Evolutionary conservation across 331 rosid species (phyloP), one percentile per base, ranked within the genome.

Genomic region (Dryas integrifolia): DNA sequence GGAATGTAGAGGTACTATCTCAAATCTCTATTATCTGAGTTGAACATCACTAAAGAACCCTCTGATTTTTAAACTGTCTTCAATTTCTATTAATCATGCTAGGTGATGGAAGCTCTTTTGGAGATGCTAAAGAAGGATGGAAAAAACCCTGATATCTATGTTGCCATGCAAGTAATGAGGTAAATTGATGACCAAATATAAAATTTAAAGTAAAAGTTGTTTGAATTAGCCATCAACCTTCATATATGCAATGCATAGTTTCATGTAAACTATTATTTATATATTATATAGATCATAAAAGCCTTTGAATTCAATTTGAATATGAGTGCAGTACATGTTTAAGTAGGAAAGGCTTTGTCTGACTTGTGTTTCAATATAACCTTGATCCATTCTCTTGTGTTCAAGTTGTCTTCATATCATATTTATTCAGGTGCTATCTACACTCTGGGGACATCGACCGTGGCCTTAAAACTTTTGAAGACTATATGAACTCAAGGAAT

Each of bases 81-180:
- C 9, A 24, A 58, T 41, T 30, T 41, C 53, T 24, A 5, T 38
- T 67, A 58, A 82, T 77, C 14, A 16, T 43, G 82, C 65, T 78
- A 95, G 99, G 82, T 92, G 80, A 86, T 83, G 83, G 96, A 89
- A 49, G 65, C 82, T 62, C 92, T 95, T 65, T 63, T 76, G 75
- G 90, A 89, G 70, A 83, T 89, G 93, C 84, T 95, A 65, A 72
- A 84, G 79, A 88, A 85, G 79, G 92, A 91, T 9, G 89, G 85
- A 39, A 91, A 60, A 83, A 56, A 55, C 82, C 96, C 86, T 5
- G 99, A 95, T 86, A 9, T 68, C 80, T 95, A 75, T 81, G 87
- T 83, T 52, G 49, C 65, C 60, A 79, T 87, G 78, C 96, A 95
- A 89, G 70, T 77, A 69, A 88, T 95, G 81, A 95, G 99, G 99